Base-by-base conservation (phyloP, 1,284 basidiomycete species). In the Malassezia caprae region DNA sequence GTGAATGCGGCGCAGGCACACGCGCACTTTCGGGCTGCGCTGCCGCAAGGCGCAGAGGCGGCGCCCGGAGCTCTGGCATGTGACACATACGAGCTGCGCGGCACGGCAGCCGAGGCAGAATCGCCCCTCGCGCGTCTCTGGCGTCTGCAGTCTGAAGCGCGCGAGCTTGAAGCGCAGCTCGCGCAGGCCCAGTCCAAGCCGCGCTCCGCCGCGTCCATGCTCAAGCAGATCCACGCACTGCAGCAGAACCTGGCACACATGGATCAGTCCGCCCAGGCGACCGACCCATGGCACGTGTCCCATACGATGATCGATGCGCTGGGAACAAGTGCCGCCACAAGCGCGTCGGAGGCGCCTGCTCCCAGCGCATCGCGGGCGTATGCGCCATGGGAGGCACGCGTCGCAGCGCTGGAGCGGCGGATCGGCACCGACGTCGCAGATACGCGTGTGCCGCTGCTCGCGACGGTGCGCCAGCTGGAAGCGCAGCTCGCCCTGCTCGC, bases 401-500 rank as follows among this genome's bases (percentile, higher is more conserved):
- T 67, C 8, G 40, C 52, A 5, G 58, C 58, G 31, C 58, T 66
- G 19, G 68, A 68, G 55, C 41, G 52, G 4, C 51, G 53, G 3
- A 40, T 66, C 8, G 69, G 69, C 24, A 26, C 62, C 4, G 53
- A 59, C 26, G 45, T 63, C 26, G 60, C 56, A 8, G 32, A 61
- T 1, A 34, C 61, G 19, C 65, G 80, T 85, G 1, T 23, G 28
- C 90, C 93, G 0, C 78, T 96, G 13, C 77, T 94, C 1, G 83
- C 87, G 0, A 82, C 89, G 40, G 79, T 96, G 39, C 81, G 81
- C 15, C 84, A 88, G 27, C 81, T 96, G 34, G 89, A 88, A 69
- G 83, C 84, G 26, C 87, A 90, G 75, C 79, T 96, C 27, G 83
- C 84, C 2, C 79, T 96, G 13, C 82, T 98, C 48, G 88, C 90